Evolutionary conservation across 2,329 filamentous ascomycete species (phyloP).

Genomic region (Phyllosticta citrichinensis): DNA sequence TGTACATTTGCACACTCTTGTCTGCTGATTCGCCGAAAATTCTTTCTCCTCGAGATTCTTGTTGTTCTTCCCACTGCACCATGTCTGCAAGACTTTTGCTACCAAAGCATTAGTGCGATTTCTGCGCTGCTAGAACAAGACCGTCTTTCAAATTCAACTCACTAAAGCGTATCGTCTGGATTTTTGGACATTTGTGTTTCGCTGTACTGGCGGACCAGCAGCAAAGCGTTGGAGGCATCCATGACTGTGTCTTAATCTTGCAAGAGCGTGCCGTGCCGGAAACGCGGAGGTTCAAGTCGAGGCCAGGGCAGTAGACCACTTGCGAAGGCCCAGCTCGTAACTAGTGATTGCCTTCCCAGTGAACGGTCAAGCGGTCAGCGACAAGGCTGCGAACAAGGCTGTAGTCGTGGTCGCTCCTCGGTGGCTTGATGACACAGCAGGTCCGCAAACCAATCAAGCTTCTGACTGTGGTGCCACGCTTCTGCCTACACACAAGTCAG

Average conservation of each 20-base stretch:
- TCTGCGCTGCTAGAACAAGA: background rate
- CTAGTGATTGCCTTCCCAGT: background rate
- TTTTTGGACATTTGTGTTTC: background rate
- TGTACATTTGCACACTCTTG: background rate
- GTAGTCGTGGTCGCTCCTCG: background rate
- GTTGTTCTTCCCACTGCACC: background rate
- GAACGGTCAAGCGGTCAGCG: background rate
- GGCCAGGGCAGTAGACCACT: background rate
- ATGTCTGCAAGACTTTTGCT: background rate
- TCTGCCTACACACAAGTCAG: background rate
- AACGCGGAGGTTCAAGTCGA: background rate
- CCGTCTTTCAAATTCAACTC: background rate
- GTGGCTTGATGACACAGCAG: background rate
- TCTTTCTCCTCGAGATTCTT: background rate
- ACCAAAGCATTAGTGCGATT: background rate
- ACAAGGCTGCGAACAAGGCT: background rate
- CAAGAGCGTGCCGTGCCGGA: background rate
- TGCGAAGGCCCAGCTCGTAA: background rate
- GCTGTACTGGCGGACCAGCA: background rate
- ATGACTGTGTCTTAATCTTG: background rate
- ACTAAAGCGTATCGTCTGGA: background rate
- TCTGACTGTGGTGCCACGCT: background rate
- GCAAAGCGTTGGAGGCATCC: background rate
- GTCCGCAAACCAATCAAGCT: background rate
- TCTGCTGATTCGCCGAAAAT: background rate